Evolutionary conservation across 2,329 filamentous ascomycete genomes (phyloP), one percentile per base, ranked within the genome.

Genomic region (Xylariaceae sp.): DNA sequence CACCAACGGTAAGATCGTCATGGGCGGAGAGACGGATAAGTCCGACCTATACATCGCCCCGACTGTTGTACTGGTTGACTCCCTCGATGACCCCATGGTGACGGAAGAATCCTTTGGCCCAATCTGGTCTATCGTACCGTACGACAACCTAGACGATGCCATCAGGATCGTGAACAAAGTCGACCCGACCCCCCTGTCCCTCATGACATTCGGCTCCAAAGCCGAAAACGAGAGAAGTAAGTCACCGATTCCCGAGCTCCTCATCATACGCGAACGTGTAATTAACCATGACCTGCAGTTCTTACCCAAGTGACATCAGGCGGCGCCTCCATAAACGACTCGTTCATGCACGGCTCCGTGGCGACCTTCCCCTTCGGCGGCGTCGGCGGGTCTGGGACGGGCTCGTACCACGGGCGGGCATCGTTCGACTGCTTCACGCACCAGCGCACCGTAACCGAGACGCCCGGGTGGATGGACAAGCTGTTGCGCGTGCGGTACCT

Each of bases 31-130:
- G 52, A 87, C 89, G 77, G 91, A 98, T 72, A 87, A 90, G 70
- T 79, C 82, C 37, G 83, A 91, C 29, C 86, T 89, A 48, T 97
- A 89, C 75, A 95, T 99, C 65, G 91, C 93, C 71, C 91, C 93
- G 0, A 99, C 95, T 0, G 86, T 93, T n/a, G 87, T 99, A n/a
- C 81, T 91, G 58, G 89, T 97, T 40, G 81, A 90, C 63, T 86
- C 85, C 59, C 71, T 83, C 16, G 82, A 93, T 47, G 93, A 96
- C 75, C 82, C 88, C 7, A 84, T 97, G 74, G 83, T 97, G 69
- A 77, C 78, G 20, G 85, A 96, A 61, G 95, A 99, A 77, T 91
- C 88, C 43, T 99, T 99, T 71, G 95, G 93, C 6, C 95, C 95
- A n/a, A 81, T 96, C 57, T 91, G 96, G 64, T 88, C 90, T 60